Evolutionary conservation across 179 eudicot genomes (phyloP), one percentile per base, ranked within the genome.

Genomic region (Nepenthes alata): DNA sequence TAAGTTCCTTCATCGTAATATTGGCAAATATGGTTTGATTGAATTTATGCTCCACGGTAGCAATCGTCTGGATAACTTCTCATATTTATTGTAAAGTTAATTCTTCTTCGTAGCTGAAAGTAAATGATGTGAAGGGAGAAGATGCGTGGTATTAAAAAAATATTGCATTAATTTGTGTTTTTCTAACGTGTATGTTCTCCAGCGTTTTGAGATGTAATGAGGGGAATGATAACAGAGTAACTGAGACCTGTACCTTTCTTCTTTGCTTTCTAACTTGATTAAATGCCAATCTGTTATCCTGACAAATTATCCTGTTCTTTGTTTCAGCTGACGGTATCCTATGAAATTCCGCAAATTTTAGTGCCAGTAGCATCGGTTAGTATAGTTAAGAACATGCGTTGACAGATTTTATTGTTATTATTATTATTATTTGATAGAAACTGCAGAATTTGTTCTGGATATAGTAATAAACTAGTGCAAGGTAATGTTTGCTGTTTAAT

Each of bases 311-410:
- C 47, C 4, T 59, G 12, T 55, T 63, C 47, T 63, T 59, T 35
- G 41, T 82, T 78, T 61, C 93, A 89, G 98, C 85, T 93, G 11
- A 86, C 96, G 16, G 95, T 89, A 70, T 87, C 98, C 35, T 93
- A 93, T 68, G 96, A 93, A 85, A 87, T 93, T 65, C 98, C 98
- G 63, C 93, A 70, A 59, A 62, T 93, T 55, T 64, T 93, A 74
- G 64, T 63, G 53, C 98, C 96, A 34, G 98, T 93, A 73, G 89
- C 98, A 75, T 85, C 98, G 65, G 98, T 93, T 86, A 83, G 89
- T 71, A 64, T 41, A 41, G 45, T 41, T 41, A 41, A 1, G 6
- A 41, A 41, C 5, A 41, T 55, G 37, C 47, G 11, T 62, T 63
- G 25, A 25, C 16, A 11, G 12, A 47, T 51, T 53, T 38, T 12